Evolutionary conservation across 345 rosid genomes (phyloP).

Genomic region (Dipteronia dyeriana): DNA sequence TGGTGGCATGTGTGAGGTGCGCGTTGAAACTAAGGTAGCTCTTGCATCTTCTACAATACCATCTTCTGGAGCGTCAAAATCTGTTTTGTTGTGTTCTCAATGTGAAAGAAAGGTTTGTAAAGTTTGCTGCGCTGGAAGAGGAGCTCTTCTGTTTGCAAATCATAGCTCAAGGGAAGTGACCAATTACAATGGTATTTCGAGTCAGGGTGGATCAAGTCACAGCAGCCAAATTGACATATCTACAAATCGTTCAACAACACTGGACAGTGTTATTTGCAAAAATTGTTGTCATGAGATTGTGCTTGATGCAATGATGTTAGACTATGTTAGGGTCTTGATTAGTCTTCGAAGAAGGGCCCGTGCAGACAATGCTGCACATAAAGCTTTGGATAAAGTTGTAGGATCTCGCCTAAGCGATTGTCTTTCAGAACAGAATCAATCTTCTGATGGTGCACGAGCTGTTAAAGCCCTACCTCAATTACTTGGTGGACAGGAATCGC

Average conservation of each 20-base stretch:
- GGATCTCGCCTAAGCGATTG: constrained; percentile 47
- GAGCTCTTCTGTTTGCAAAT: constrained; percentile 71
- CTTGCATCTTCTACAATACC: constrained; percentile 38
- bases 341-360: constrained; percentile 74
- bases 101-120: constrained; percentile 79
- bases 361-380: constrained; percentile 62
- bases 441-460: constrained; percentile 37
- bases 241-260: constrained; percentile 46
- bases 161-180: constrained; percentile 51
- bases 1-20: constrained; percentile 70
- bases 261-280: constrained; percentile 70
- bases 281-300: constrained; percentile 69
- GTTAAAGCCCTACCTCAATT: constrained; percentile 43
- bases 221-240: constrained; percentile 60
- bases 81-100: constrained; percentile 59
- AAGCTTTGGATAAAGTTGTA: constrained; percentile 63
- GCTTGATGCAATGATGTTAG: constrained; percentile 78
- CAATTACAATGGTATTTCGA: constrained; percentile 37
- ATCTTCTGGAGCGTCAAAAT: constrained; percentile 41
- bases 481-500: constrained; percentile 70
- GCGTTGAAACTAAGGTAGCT: constrained; percentile 50
- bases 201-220: constrained; percentile 61
- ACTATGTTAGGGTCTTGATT: constrained; percentile 80
- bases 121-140: constrained; percentile 88
- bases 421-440: constrained; percentile 40